Percentiles rank a stretch among this genome's conserved stretches.
phyloP scores from a whole-genome alignment of 768 basidiomycete genomes.

The Tephrocybe sp. region DNA sequence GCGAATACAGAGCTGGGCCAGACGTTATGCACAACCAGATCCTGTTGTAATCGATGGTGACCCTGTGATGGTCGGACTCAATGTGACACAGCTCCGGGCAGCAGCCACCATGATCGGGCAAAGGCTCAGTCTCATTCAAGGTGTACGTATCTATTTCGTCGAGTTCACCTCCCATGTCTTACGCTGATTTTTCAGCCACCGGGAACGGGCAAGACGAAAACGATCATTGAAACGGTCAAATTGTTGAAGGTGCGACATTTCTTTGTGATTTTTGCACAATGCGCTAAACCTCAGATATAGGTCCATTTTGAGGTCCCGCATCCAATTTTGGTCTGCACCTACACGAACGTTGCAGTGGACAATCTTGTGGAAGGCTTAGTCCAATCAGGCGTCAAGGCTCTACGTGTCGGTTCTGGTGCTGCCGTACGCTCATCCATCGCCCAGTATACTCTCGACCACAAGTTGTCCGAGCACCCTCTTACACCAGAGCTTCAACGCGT shows the following conservation, averaged over 20 bases:
- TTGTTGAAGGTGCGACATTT: constrained; percentile 61
- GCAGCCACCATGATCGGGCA: constrained; percentile 87
- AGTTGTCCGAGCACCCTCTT: constrained; percentile 61
- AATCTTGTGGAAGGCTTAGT: constrained; percentile 81
- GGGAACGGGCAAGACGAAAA: constrained; percentile 92
- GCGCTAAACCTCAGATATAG: constrained; percentile 31
- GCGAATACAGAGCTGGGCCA: constrained; percentile 80
- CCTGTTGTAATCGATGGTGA: constrained; percentile 79
- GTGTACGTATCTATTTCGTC: constrained; percentile 48
- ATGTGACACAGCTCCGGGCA: constrained; percentile 76
- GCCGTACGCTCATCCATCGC: constrained; percentile 57
- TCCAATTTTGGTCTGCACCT: constrained; percentile 89
- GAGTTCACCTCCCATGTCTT: not conserved
- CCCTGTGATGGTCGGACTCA: constrained; percentile 64
- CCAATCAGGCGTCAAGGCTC: constrained; percentile 60
- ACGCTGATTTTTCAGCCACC: constrained; percentile 56
- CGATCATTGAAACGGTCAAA: constrained; percentile 82
- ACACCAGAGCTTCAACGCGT: constrained; percentile 42
- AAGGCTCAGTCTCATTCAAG: constrained; percentile 80
- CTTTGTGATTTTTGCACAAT: not conserved
- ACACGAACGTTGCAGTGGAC: constrained; percentile 92
- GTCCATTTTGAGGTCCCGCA: constrained; percentile 78
- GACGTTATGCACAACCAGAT: constrained; percentile 55
- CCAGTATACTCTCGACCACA: constrained; percentile 61
- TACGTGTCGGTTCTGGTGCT: constrained; percentile 72